Base-by-base conservation (phyloP, 768 basidiomycete species). In the Termitomyces sp. region DNA sequence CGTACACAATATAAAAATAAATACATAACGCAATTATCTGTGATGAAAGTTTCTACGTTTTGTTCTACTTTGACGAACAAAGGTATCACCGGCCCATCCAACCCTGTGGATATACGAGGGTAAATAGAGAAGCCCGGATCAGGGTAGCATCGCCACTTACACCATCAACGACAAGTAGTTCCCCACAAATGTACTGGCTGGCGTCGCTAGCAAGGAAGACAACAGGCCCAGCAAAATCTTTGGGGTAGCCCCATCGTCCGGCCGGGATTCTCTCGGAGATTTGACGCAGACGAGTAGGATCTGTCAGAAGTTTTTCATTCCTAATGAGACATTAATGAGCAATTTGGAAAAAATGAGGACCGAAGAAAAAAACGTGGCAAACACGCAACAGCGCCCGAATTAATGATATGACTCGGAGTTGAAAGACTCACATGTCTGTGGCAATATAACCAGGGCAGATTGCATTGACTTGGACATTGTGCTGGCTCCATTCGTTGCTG, bases 401-500 rank as follows among this genome's bases (percentile, higher is more conserved):
- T 13, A 18, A 14, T 2, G 39, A n/a, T n/a, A 39, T 12, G 36
- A 6, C 4, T 5, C 12, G 18, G 26, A 27, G 24, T 7, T 46
- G 47, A 44, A 32, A 52, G 47, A 74, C 73, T 71, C 71, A 91
- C 89, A 94, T 94, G 64, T 96, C 94, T 36, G 93, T 96, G 27
- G 82, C 81, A 65, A 95, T 87, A 71, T 94, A 94, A 32, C 92
- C 93, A 31, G 92, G 92, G 62, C 86, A 87, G 62, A 96, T 90
- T 24, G 81, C 88, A 67, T 95, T 94, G 18, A 95, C 92, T 69
- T 93, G 88, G 53, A 96, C 84, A 63, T 92, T 92, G 64, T 90
- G 82, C 65, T 81, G 79, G 59, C 90, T 88, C 94, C 94, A 97
- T 70, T 96, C 94, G 71, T 97, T 97, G 65, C 88, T 86, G 65